phyloP scores from a whole-genome alignment of 1,284 basidiomycete genomes.

The Ganoderma boninense region DNA sequence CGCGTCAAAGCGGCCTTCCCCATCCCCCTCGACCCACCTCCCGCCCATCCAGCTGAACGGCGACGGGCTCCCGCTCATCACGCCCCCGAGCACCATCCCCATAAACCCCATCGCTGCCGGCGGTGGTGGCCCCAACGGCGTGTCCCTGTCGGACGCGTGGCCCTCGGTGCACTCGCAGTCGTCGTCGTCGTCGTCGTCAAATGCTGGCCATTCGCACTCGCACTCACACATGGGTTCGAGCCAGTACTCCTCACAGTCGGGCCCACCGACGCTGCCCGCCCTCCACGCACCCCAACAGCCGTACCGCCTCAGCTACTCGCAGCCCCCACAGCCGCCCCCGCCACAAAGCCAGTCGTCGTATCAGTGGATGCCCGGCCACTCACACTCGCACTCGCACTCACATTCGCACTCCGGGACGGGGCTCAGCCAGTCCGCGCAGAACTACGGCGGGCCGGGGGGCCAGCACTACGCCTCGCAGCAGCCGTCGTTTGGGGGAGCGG shows the following conservation, averaged over 20 bases:
- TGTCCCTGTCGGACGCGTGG: slow-evolving; percentile 25
- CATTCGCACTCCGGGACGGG: slow-evolving; percentile 24
- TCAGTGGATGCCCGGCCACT: not conserved
- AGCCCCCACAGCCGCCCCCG: slow-evolving; percentile 15
- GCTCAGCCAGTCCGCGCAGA: slow-evolving; percentile 17
- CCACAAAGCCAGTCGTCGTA: slow-evolving; percentile 8
- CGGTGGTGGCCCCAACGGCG: slow-evolving; percentile 8
- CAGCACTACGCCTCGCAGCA: slow-evolving; percentile 10
- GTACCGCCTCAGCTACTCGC: slow-evolving; percentile 27
- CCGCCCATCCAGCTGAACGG: not conserved
- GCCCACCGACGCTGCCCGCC: not conserved
- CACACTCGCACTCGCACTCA: slow-evolving; percentile 20
- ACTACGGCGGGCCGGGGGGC: slow-evolving; percentile 11
- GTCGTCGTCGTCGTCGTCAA: slow-evolving; percentile 12
- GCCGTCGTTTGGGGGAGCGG: slow-evolving; percentile 17
- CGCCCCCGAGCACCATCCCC: slow-evolving; percentile 28
- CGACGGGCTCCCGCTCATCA: slow-evolving; percentile 18
- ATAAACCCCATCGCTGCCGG: slow-evolving; percentile 17
- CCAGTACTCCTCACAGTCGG: slow-evolving; percentile 11
- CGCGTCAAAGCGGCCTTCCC: slow-evolving; percentile 51
- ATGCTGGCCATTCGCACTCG: slow-evolving; percentile 9
- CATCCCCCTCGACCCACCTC: slow-evolving; percentile 25
- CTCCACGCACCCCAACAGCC: slow-evolving; percentile 16
- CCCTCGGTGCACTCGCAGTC: slow-evolving; percentile 13
- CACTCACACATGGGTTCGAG: slow-evolving; percentile 8